Conservation (phyloP, 2,329 filamentous ascomycete genomes). For the Paecilomyces niveus region DNA sequence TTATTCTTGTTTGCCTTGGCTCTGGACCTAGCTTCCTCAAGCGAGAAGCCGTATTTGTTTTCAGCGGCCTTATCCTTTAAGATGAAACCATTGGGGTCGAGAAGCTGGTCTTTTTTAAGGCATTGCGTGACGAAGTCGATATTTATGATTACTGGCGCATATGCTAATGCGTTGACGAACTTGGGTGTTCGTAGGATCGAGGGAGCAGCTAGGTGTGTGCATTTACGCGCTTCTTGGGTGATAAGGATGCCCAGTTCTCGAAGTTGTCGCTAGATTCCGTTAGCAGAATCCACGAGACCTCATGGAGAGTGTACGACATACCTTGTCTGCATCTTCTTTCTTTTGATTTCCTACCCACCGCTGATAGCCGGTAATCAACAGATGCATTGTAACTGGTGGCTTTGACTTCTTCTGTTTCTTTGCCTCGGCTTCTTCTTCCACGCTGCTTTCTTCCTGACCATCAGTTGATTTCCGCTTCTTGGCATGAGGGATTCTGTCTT, state of each 20-base stretch:
- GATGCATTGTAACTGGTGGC: slow-evolving; percentile 62
- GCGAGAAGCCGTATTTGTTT: slow-evolving; percentile 59
- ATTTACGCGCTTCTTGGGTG: slow-evolving; percentile 65
- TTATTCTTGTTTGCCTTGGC: slow-evolving; percentile 70
- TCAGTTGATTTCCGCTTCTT: slow-evolving; percentile 41
- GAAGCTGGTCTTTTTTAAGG: slow-evolving; percentile 60
- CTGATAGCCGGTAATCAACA: slow-evolving; percentile 78
- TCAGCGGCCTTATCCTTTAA: slow-evolving; percentile 70
- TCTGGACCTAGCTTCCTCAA: slow-evolving; percentile 60
- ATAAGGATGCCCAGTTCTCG: slow-evolving; percentile 77
- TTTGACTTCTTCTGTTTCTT: slow-evolving; percentile 58
- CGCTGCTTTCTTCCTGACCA: slow-evolving; percentile 40
- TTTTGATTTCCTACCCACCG: slow-evolving; percentile 68
- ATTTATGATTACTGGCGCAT: slow-evolving; percentile 68
- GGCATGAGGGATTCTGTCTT: slow-evolving; percentile 25
- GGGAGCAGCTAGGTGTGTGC: slow-evolving; percentile 82
- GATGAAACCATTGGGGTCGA: slow-evolving; percentile 57
- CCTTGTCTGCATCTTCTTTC: slow-evolving; percentile 74
- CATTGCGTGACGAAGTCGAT: slow-evolving; percentile 73
- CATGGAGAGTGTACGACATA: slow-evolving; percentile 39
- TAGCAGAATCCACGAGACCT: slow-evolving; percentile 6
- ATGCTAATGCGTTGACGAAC: slow-evolving; percentile 81
- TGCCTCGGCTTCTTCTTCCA: slow-evolving; percentile 44
- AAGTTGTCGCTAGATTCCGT: slow-evolving; percentile 59
- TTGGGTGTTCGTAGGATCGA: slow-evolving; percentile 84